Evolutionary conservation across 1,139 yeast species (phyloP).

Genomic region (Pneumocystis oryctolagi): DNA sequence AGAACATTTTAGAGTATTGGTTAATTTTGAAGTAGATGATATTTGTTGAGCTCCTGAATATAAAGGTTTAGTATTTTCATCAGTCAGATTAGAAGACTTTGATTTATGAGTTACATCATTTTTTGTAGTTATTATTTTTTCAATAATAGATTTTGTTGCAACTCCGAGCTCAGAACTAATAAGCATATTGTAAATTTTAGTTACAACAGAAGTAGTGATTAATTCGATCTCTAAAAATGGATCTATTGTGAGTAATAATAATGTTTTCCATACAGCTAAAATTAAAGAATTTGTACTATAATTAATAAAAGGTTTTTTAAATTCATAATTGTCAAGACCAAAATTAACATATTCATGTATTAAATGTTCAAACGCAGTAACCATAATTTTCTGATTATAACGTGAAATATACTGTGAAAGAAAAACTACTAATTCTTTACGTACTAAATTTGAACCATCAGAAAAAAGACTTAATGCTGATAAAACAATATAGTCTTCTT

Average conservation of each 20-base stretch:
- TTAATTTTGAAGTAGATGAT: slow-evolving; percentile 4
- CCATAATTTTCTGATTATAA: slow-evolving; percentile 61
- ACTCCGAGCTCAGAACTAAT: slow-evolving; percentile 50
- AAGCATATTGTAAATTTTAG: slow-evolving; percentile 51
- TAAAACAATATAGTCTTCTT: slow-evolving; percentile 30
- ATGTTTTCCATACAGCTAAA: slow-evolving; percentile 74
- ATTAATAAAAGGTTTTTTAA: slow-evolving; percentile 4
- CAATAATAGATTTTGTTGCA: slow-evolving; percentile 41
- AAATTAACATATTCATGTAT: slow-evolving; percentile 53
- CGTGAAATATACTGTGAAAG: slow-evolving; percentile 59
- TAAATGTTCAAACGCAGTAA: slow-evolving; percentile 73
- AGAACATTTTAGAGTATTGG: slow-evolving; percentile 22
- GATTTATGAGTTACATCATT: slow-evolving; percentile 1
- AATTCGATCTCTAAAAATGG: slow-evolving; percentile 73
- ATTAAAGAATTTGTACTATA: slow-evolving; percentile 66
- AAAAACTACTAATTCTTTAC: slow-evolving; percentile 70
- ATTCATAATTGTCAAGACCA: slow-evolving; percentile 29
- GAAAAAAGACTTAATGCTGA: slow-evolving; percentile 39
- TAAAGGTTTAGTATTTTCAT: slow-evolving; percentile 1
- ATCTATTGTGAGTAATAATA: slow-evolving; percentile 70
- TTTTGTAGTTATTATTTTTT: slow-evolving; percentile 1
- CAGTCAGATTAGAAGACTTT: slow-evolving; percentile 3
- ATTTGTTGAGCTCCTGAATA: slow-evolving; percentile 2
- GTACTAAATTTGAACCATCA: slow-evolving; percentile 80
- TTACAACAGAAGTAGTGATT: slow-evolving; percentile 61